These are phyloP conservation scores for Pyricularia sp. DNA, from an alignment of 2,329 filamentous ascomycete genomes.

Conservation along the genomic window DNA sequence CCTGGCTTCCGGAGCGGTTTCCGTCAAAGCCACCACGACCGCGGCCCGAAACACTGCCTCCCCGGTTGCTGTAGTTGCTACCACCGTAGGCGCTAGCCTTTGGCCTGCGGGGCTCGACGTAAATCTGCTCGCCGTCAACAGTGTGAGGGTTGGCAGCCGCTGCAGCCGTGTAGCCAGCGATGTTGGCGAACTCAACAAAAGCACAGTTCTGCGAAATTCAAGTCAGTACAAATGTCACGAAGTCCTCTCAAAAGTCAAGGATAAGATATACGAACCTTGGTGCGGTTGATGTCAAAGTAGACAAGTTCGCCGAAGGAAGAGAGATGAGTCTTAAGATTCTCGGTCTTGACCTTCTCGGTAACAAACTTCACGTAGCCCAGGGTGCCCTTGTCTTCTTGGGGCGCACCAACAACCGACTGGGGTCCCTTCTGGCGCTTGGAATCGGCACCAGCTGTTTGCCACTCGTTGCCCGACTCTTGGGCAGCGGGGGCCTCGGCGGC, in stretches of 20 bases:
- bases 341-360: slow-evolving; percentile 73
- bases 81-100: slow-evolving; percentile 63
- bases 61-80: slow-evolving; percentile 53
- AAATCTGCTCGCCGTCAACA: slow-evolving; percentile 72
- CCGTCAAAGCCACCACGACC: slow-evolving; percentile 58
- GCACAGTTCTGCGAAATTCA: slow-evolving; percentile 67
- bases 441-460: slow-evolving; percentile 82
- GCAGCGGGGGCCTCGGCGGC: slow-evolving; percentile 20
- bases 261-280: slow-evolving; percentile 56
- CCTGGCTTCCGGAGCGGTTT: slow-evolving; percentile 50
- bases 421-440: slow-evolving; percentile 75
- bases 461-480: slow-evolving; percentile 57
- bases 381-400: slow-evolving; percentile 63
- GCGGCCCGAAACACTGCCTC: slow-evolving; percentile 51
- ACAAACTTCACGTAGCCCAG: slow-evolving; percentile 95
- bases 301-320: slow-evolving; percentile 62
- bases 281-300: slow-evolving; percentile 69
- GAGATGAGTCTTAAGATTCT: slow-evolving; percentile 61
- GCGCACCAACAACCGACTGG: slow-evolving; percentile 50
- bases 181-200: slow-evolving; percentile 84
- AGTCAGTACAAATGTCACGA: slow-evolving; percentile 9
- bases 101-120: slow-evolving; percentile 81
- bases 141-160: slow-evolving; percentile 76
- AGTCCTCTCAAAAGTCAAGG: too few species aligned
- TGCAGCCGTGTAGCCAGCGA: slow-evolving; percentile 75